Conservation (phyloP, 1,284 basidiomycete species). For the Tilletia caries region DNA sequence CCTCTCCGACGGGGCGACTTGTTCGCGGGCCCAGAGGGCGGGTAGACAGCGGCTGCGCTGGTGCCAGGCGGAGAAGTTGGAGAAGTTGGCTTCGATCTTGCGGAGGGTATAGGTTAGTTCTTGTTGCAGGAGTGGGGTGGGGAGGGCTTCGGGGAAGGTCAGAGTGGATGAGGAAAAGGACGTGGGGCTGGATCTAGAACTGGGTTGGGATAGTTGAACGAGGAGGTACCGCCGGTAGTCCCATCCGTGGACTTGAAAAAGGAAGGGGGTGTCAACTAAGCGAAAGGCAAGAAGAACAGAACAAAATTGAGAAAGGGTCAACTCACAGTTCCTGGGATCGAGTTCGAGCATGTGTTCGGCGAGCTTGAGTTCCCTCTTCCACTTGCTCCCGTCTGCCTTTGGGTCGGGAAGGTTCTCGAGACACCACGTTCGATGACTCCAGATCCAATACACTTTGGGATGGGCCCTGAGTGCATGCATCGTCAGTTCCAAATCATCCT, state of each 20-base stretch:
- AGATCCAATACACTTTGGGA: slow-evolving; percentile 54
- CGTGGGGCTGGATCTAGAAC: not conserved
- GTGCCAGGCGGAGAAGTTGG: slow-evolving; percentile 99
- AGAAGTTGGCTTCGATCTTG: slow-evolving; percentile 92
- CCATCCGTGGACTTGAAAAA: slow-evolving; percentile 42
- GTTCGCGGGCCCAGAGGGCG: not conserved
- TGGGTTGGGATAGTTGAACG: slow-evolving; percentile 21
- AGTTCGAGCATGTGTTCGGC: slow-evolving; percentile 51
- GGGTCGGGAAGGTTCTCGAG: slow-evolving; percentile 26
- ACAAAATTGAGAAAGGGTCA: not conserved
- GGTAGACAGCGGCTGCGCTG: slow-evolving; percentile 60
- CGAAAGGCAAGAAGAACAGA: not conserved
- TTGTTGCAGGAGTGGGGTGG: not conserved
- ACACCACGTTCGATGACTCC: slow-evolving; percentile 53
- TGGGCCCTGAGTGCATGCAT: slow-evolving; percentile 44
- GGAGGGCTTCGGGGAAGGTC: slow-evolving; percentile 1
- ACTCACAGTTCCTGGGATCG: slow-evolving; percentile 48
- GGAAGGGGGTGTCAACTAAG: no score
- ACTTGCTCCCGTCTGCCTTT: slow-evolving; percentile 24
- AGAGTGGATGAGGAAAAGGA: not conserved
- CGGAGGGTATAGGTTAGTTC: slow-evolving; percentile 62
- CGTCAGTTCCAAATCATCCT: slow-evolving; percentile 45
- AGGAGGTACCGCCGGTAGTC: slow-evolving; percentile 46
- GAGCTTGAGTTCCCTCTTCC: slow-evolving; percentile 41
- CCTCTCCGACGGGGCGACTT: not conserved